phyloP scores from a whole-genome alignment of 805 yeast species.

The Candida krabiensis region DNA sequence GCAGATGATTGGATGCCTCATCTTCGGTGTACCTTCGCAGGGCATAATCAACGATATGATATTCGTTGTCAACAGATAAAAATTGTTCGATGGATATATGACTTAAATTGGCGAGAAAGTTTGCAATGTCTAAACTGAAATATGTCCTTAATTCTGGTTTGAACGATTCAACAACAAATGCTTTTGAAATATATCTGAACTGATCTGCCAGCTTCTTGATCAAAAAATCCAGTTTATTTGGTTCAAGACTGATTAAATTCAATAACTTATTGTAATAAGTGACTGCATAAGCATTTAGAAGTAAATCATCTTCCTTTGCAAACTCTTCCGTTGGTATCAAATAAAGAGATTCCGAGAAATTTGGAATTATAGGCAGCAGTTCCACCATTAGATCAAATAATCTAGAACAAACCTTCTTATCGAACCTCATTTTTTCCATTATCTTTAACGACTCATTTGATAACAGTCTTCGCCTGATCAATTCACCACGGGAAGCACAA shows the following conservation, averaged over 20 bases:
- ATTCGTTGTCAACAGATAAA: conserved; percentile 20
- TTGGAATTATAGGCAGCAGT: conserved; percentile 25
- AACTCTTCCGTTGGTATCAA: conserved; percentile 24
- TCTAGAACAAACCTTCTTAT: conserved; percentile 29
- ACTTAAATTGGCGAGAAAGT: conserved; percentile 21
- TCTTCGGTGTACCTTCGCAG: conserved; percentile 8
- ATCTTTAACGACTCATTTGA: conserved; percentile 25
- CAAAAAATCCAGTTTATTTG: conserved; percentile 5
- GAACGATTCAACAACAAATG: conserved; percentile 27
- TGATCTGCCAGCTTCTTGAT: conserved; percentile 21
- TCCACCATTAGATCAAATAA: conserved; percentile 32
- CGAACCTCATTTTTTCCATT: conserved; percentile 22
- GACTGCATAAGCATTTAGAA: conserved; percentile 29
- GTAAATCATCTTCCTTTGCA: conserved; percentile 27
- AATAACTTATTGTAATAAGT: conserved; percentile 33
- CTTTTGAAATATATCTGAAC: conserved; percentile 21
- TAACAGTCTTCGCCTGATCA: conserved; percentile 30
- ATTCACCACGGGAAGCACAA: conserved; percentile 28
- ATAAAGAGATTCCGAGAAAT: conserved; percentile 27
- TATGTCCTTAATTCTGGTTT: conserved; percentile 24
- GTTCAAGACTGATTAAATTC: conserved; percentile 4
- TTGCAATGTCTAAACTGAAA: conserved; percentile 22
- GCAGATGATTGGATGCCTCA: conserved; percentile 21
- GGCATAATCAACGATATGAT: conserved; percentile 23
- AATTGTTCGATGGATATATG: conserved; percentile 20